Conservation (phyloP, 202 grass and related monocot species). For the Dendrocalamus latiflorus region DNA sequence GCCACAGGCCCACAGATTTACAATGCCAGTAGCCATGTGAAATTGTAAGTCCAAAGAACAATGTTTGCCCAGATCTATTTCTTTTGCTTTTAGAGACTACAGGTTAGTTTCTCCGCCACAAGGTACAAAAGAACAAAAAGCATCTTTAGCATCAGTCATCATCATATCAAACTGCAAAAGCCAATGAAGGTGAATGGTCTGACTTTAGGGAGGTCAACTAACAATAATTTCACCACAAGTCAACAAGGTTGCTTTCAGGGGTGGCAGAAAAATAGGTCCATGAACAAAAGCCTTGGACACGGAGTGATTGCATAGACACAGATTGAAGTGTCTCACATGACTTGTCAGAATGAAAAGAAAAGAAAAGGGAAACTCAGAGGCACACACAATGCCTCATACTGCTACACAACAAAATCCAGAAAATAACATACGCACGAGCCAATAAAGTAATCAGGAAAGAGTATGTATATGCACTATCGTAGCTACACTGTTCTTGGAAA, state of each 20-base stretch:
- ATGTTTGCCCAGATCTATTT: background rate
- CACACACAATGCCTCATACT: background rate
- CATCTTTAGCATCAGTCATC: background rate
- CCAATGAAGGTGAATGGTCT: background rate
- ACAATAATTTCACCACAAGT: background rate
- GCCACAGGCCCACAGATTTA: background rate
- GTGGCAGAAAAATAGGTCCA: background rate
- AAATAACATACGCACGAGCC: background rate
- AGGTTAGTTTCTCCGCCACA: background rate
- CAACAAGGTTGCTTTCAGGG: constrained; percentile 22
- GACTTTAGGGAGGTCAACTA: background rate
- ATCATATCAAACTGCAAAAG: constrained; percentile 22
- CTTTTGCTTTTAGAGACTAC: background rate
- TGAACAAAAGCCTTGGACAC: background rate
- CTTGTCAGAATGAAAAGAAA: background rate
- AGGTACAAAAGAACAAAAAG: constrained; percentile 4
- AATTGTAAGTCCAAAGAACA: background rate
- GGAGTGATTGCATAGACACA: background rate
- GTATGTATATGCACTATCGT: background rate
- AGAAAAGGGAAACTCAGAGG: constrained; percentile 48
- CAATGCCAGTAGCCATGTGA: background rate
- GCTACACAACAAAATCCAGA: background rate
- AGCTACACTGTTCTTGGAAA: too few species aligned
- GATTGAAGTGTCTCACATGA: background rate
- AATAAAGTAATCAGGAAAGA: background rate